Evolutionary conservation across 192 early-diverging fungal genomes (phyloP).

Genomic region (Kappamyces sp.): DNA sequence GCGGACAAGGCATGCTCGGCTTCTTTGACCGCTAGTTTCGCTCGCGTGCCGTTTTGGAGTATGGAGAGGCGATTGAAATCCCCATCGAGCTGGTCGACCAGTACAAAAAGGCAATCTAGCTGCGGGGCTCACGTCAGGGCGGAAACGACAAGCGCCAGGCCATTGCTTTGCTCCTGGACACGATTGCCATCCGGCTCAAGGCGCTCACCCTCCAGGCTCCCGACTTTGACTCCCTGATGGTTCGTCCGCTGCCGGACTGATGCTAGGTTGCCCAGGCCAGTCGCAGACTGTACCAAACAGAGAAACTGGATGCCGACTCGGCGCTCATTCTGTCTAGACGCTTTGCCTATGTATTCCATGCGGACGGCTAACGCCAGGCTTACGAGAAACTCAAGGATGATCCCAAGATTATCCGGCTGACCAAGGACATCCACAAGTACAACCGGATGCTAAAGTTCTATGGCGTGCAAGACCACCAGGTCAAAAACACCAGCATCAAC

Average conservation of each 20-base stretch:
- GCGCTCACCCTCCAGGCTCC: conserved; percentile 88
- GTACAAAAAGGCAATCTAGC: conserved; percentile 67
- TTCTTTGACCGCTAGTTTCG: conserved; percentile 69
- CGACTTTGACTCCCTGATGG: conserved; percentile 89
- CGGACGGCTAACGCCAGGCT: conserved; percentile 44
- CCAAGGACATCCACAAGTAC: conserved; percentile 71
- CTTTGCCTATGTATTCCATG: conserved; percentile 44
- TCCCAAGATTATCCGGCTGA: conserved; percentile 73
- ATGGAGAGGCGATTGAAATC: conserved; percentile 84
- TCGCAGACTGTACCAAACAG: conserved; percentile 81
- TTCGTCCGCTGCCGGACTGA: conserved; percentile 22
- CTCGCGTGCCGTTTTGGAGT: conserved; percentile 95
- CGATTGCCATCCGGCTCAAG: conserved; percentile 71
- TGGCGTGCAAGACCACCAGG: conserved; percentile 95
- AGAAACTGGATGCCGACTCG: conserved; percentile 76
- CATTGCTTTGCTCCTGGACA: conserved; percentile 70
- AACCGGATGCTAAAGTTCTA: conserved; percentile 86
- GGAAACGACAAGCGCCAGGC: conserved; percentile 80
- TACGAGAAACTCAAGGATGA: conserved; percentile 79
- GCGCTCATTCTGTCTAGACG: conserved; percentile 85
- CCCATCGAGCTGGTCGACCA: conserved; percentile 70
- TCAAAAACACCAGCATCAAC: conserved; percentile 69
- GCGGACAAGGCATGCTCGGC: conserved; percentile 46
- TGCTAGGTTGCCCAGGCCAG: conserved; percentile 78
- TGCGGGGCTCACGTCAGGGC: too few relatives aligned